Conservation (phyloP, 306 rosid species). For the Mucuna pruriens region DNA sequence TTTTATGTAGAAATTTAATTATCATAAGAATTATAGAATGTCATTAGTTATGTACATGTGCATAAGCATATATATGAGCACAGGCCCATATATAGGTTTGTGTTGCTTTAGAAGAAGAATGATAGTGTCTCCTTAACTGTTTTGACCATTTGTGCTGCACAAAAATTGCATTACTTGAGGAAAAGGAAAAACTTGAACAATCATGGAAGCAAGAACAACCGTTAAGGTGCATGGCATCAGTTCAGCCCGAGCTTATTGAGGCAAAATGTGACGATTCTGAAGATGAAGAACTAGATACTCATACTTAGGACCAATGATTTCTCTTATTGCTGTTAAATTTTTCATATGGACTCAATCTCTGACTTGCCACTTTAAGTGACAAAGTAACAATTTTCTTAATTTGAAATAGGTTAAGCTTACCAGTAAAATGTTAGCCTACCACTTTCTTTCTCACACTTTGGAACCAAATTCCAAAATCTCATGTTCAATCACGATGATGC, state of each 20-base stretch:
- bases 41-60: no score
- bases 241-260: constrained; percentile 33
- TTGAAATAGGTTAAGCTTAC: no score
- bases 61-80: no score
- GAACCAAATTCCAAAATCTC: no score
- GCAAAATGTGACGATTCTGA: constrained; percentile 34
- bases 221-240: constrained; percentile 18
- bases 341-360: not conserved
- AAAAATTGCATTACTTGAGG: constrained; percentile 39
- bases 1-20: not conserved
- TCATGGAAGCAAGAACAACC: constrained; percentile 31
- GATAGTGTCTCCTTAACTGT: constrained; percentile 39
- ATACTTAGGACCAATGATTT: not conserved
- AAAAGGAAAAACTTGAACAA: constrained; percentile 36
- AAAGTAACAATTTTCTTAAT: no score
- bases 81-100: no score
- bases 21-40: constrained; percentile 20
- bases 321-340: not conserved
- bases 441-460: no score
- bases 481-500: no score
- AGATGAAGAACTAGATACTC: not conserved
- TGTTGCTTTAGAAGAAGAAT: not conserved
- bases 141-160: constrained; percentile 42
- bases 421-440: no score
- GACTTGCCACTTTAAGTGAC: no score